Evolutionary conservation across 345 rosid genomes (phyloP).

Genomic region (Eucalyptus grandis): DNA sequence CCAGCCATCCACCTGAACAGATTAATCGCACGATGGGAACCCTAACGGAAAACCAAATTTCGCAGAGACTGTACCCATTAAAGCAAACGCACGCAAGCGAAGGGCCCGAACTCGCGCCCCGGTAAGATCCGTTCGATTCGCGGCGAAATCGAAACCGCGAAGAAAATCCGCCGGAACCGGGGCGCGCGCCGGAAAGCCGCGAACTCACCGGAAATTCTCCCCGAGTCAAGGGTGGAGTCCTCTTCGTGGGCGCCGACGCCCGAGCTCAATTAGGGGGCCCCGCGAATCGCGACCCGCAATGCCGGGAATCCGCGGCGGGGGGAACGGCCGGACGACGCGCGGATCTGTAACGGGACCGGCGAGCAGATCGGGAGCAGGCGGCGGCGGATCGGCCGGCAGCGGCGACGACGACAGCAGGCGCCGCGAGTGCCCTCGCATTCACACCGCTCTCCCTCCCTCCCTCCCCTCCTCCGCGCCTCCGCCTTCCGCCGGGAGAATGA

Average conservation of each 20-base stretch:
- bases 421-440: background rate
- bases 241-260: background rate
- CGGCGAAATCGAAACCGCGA: background rate
- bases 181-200: background rate
- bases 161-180: background rate
- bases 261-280: background rate
- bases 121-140: background rate
- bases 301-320: slow-evolving; percentile 5
- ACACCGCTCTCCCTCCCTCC: background rate
- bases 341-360: slow-evolving; percentile 22
- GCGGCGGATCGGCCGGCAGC: slow-evolving; percentile 5
- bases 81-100: background rate
- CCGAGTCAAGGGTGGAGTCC: background rate
- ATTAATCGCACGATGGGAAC: background rate
- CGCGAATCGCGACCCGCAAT: background rate
- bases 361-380: slow-evolving; percentile 8
- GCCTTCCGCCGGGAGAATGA: background rate
- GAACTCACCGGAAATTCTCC: background rate
- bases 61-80: background rate
- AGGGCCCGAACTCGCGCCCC: background rate
- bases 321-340: slow-evolving; percentile 3
- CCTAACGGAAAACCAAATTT: background rate
- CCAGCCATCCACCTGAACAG: background rate
- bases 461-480: slow-evolving; percentile 9
- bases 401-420: background rate